Conservation (phyloP, 805 yeast genomes). For the Ogataea trehalophila region DNA sequence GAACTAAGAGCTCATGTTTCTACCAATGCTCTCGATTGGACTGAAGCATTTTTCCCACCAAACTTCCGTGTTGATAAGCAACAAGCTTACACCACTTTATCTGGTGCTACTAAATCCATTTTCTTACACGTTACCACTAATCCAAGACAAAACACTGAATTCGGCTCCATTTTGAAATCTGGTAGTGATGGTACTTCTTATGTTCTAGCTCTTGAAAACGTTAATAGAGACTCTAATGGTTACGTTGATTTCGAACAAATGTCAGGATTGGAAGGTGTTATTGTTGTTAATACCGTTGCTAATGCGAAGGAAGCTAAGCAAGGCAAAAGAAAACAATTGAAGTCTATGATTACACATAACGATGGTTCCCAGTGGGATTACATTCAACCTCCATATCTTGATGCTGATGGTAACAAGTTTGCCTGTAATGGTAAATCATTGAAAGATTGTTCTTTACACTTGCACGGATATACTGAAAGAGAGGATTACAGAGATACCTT, state of each 20-base stretch:
- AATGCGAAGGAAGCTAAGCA: constrained; percentile 43
- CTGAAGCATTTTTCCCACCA: constrained; percentile 73
- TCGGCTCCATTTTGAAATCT: constrained; percentile 75
- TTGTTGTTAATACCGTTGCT: constrained; percentile 62
- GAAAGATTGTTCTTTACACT: constrained; percentile 69
- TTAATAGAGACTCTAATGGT: constrained; percentile 67
- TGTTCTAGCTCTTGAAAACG: constrained; percentile 58
- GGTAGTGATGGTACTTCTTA: constrained; percentile 85
- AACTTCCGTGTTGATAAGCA: constrained; percentile 51
- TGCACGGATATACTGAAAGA: constrained; percentile 87
- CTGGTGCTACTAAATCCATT: constrained; percentile 61
- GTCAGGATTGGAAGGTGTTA: constrained; percentile 80
- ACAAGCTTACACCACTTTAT: constrained; percentile 71
- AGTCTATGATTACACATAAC: constrained; percentile 72
- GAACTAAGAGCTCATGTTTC: constrained; percentile 67
- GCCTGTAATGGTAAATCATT: constrained; percentile 44
- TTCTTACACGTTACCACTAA: constrained; percentile 76
- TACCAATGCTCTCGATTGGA: constrained; percentile 65
- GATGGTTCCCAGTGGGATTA: constrained; percentile 86
- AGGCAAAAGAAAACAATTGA: constrained; percentile 50
- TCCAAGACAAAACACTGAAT: constrained; percentile 47
- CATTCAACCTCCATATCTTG: constrained; percentile 60
- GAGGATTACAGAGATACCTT: constrained; percentile 73
- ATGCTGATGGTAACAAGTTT: constrained; percentile 53
- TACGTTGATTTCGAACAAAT: constrained; percentile 84